Conservation (phyloP, 305 asterid genomes). For the Coffea humblotiana region DNA sequence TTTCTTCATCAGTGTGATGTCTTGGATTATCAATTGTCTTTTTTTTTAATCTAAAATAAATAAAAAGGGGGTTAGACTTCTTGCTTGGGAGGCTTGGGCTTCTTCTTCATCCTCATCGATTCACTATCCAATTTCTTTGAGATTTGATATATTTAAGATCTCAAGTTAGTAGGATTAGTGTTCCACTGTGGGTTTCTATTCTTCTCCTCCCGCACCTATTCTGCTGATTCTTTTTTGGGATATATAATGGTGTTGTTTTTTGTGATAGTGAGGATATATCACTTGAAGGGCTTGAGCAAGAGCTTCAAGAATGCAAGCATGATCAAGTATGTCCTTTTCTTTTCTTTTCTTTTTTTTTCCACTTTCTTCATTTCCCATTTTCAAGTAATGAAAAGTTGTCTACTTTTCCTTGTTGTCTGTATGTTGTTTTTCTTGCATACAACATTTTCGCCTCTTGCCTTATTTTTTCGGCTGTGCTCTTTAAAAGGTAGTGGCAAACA, state of each 20-base stretch:
- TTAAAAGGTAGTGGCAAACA: conserved; percentile 82
- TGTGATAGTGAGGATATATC: conserved; percentile 68
- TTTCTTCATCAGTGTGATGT: neutral
- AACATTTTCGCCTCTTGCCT: neutral
- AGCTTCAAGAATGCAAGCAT: conserved; percentile 82
- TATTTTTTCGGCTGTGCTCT: conserved; percentile 15
- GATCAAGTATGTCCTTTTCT: conserved; percentile 61
- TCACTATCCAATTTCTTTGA: neutral
- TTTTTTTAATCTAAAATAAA: neutral
- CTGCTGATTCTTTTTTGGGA: neutral
- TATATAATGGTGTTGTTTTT: neutral
- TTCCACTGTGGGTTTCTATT: too few species aligned
- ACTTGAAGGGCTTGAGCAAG: conserved; percentile 88
- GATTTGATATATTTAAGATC: neutral
- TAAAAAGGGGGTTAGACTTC: neutral
- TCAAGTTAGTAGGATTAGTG: neutral
- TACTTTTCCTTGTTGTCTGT: neutral
- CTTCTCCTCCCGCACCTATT: neutral
- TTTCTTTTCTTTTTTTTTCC: too few species aligned
- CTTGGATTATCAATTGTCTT: neutral
- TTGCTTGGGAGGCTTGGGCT: neutral
- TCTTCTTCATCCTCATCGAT: neutral
- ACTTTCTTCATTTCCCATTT: neutral
- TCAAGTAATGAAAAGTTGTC: neutral
- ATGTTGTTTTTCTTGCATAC: conserved; percentile 5